phyloP scores from a whole-genome alignment of 768 basidiomycete genomes.

The Paxillus rubicundulus region DNA sequence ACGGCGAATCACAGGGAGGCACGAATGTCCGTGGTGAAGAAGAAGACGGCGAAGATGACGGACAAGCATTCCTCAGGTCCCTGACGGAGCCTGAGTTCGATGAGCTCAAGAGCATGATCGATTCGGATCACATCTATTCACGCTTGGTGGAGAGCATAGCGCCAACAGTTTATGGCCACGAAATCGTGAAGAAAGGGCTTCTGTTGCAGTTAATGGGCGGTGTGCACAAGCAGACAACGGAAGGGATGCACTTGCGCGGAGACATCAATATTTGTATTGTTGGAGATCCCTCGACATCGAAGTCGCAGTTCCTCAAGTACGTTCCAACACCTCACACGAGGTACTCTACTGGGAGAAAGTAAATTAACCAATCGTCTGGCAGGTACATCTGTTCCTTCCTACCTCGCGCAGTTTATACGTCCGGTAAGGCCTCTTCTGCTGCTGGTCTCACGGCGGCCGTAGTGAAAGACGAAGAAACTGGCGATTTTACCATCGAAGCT shows the following conservation, averaged over 20 bases:
- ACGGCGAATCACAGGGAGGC: constrained; percentile 49
- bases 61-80: constrained; percentile 82
- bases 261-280: constrained; percentile 99
- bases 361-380: background rate
- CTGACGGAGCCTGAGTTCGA: constrained; percentile 94
- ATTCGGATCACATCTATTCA: constrained; percentile 91
- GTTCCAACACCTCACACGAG: constrained; percentile 23
- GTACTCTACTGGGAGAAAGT: background rate
- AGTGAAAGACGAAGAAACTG: constrained; percentile 97
- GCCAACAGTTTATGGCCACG: constrained; percentile 97
- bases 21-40: constrained; percentile 91
- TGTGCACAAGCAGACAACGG: constrained; percentile 93
- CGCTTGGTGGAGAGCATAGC: constrained; percentile 93
- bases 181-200: constrained; percentile 98
- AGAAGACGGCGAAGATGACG: constrained; percentile 72
- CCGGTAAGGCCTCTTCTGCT: constrained; percentile 98
- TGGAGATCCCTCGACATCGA: constrained; percentile 96
- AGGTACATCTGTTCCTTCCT: constrained; percentile 98
- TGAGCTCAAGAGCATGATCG: constrained; percentile 91
- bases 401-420: constrained; percentile 96
- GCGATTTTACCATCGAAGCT: constrained; percentile 99
- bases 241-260: constrained; percentile 97
- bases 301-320: constrained; percentile 97
- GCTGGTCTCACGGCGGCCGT: constrained; percentile 99
- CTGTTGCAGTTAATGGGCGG: constrained; percentile 97